A percentile compares a stretch with the other conserved stretches of the same genome.
Conservation (phyloP, 441 rosid species). For the Eruca vesicaria region DNA sequence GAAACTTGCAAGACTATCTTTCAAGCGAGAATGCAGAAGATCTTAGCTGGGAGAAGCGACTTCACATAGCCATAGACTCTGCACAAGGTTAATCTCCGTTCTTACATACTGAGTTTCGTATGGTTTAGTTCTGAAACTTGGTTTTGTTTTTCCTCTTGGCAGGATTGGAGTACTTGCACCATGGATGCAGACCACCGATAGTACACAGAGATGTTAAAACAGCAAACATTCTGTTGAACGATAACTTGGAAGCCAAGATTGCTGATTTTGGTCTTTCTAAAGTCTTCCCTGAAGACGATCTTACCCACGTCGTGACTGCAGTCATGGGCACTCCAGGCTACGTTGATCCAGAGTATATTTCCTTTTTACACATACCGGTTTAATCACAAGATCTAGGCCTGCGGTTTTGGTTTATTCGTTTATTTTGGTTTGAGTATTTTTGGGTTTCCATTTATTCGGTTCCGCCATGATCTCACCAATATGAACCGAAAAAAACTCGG, state of each 20-base stretch:
- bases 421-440: no score
- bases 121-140: no score
- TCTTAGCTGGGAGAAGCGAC: slow-evolving; percentile 50
- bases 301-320: slow-evolving; percentile 29
- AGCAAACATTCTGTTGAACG: slow-evolving; percentile 44
- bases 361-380: neutral
- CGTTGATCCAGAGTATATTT: slow-evolving; percentile 47
- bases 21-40: slow-evolving; percentile 37
- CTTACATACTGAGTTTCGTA: no score
- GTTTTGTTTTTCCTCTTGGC: neutral
- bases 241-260: slow-evolving; percentile 55
- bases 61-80: slow-evolving; percentile 51
- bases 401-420: no score
- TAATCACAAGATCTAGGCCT: neutral
- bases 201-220: slow-evolving; percentile 51
- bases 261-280: slow-evolving; percentile 61
- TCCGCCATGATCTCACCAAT: no score
- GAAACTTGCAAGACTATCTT: slow-evolving; percentile 41
- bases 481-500: no score
- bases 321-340: slow-evolving; percentile 49
- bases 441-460: no score
- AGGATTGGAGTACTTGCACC: slow-evolving; percentile 52
- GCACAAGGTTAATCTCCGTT: slow-evolving; percentile 35
- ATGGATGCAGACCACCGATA: slow-evolving; percentile 49
- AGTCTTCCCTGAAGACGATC: slow-evolving; percentile 38